Percentiles rank a stretch among this genome's conserved stretches.
phyloP scores from a whole-genome alignment of 2,329 filamentous ascomycete species.

The Reticulascus tulasneorum region DNA sequence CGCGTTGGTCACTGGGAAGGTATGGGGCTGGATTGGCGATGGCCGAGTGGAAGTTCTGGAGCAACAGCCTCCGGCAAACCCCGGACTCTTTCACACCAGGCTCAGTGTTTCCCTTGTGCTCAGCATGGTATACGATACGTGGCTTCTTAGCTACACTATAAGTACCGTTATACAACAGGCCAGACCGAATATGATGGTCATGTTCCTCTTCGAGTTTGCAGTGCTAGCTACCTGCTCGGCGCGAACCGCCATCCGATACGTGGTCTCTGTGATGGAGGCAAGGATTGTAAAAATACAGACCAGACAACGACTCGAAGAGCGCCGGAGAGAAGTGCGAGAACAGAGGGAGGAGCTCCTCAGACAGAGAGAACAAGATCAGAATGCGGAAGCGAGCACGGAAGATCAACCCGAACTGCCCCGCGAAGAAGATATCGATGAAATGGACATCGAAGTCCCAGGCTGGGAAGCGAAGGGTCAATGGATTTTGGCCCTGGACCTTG shows the following conservation, averaged over 20 bases:
- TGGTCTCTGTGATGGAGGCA: conserved; percentile 73
- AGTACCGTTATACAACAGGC: conserved; percentile 81
- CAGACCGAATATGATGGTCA: conserved; percentile 98
- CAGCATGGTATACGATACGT: conserved; percentile 74
- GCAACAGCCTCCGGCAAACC: conserved; percentile 89
- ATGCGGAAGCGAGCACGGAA: conserved; percentile 44
- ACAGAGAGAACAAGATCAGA: conserved; percentile 42
- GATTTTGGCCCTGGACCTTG: conserved; percentile 81
- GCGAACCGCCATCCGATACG: conserved; percentile 75
- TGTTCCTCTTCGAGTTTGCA: conserved; percentile 98
- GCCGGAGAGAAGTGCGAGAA: conserved; percentile 63
- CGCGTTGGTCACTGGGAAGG: conserved; percentile 83
- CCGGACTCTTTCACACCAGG: conserved; percentile 79
- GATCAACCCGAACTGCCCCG: conserved; percentile 50
- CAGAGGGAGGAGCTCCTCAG: conserved; percentile 49
- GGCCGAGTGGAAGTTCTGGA: conserved; percentile 91
- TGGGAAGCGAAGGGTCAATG: conserved; percentile 97
- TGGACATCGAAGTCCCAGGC: conserved; percentile 90
- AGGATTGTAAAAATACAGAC: conserved; percentile 73
- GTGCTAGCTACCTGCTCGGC: conserved; percentile 76
- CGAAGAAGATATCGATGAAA: conserved; percentile 80
- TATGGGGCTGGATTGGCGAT: conserved; percentile 98
- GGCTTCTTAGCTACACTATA: conserved; percentile 77
- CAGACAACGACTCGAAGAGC: conserved; percentile 60
- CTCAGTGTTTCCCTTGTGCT: conserved; percentile 74